Evolutionary conservation across 176 grass and related monocot genomes (phyloP).

Genomic region (Rhipidocladum racemiflorum): DNA sequence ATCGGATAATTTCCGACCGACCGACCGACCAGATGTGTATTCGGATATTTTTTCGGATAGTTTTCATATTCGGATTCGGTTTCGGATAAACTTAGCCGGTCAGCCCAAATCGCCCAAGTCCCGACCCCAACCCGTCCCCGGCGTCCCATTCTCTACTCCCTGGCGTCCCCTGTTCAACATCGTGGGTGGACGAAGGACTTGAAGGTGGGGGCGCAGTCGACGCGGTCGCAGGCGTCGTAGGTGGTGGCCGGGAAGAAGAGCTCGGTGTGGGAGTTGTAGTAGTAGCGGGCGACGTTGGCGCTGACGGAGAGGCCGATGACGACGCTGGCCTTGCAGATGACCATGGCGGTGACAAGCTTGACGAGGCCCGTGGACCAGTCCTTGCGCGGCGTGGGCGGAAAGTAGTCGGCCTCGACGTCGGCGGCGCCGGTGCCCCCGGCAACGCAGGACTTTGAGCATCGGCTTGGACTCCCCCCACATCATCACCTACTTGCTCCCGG

Average conservation of each 20-base stretch:
- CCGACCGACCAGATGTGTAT: too few relatives aligned
- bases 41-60: too few relatives aligned
- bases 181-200: slow-evolving; percentile 66
- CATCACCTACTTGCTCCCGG: background rate
- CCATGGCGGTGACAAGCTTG: slow-evolving; percentile 36
- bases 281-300: slow-evolving; percentile 54
- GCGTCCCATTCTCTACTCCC: too few relatives aligned
- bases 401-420: slow-evolving; percentile 40
- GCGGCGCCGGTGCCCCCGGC: too few relatives aligned
- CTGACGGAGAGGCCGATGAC: slow-evolving; percentile 60
- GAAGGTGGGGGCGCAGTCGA: slow-evolving; percentile 50
- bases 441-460: slow-evolving; percentile 36
- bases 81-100: too few relatives aligned
- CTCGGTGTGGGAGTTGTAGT: slow-evolving; percentile 74
- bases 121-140: too few relatives aligned
- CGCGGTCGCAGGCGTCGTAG: slow-evolving; percentile 44
- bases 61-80: too few relatives aligned
- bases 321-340: slow-evolving; percentile 80
- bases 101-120: too few relatives aligned
- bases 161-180: too few relatives aligned
- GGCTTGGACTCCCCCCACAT: slow-evolving; percentile 24
- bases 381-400: slow-evolving; percentile 44
- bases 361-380: slow-evolving; percentile 40
- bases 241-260: slow-evolving; percentile 80
- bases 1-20: too few relatives aligned